Base-by-base conservation (phyloP, 2,329 filamentous ascomycete genomes). In the Talaromyces marneffei region DNA sequence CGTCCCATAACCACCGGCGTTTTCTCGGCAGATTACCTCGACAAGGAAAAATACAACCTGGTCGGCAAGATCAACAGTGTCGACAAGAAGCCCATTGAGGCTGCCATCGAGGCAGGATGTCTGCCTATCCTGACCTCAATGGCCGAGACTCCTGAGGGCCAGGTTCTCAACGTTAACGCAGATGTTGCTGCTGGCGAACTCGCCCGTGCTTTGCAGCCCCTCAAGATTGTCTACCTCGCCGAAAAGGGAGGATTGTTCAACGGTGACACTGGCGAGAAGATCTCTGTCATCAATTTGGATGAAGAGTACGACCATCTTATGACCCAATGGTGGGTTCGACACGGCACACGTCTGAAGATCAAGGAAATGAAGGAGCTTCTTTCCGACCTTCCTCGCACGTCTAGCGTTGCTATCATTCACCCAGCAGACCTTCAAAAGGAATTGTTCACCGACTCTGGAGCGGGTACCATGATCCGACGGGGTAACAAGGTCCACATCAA, bases 161-260 rank as follows among this genome's bases (percentile, higher is more conserved):
- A 93, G 75, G 87, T 97, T 57, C 83, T 99, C 65, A 99, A 99
- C 72, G 94, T 99, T 74, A 99, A 99, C 71, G 94, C 94, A 37
- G 94, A 99, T 76, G 93, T 97, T 64, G 93, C 93, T 37, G 94
- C 94, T 31, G 92, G 92, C 66, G 93, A 97, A 79, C 82, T 99
- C 64, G 93, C 94, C 25, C 87, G 91, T 63, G 86, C 90, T 61
- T 81, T 99, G 59, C 88, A 97, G 77, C 94, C 94, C 27, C 80
- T 97, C 70, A 99, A 99, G 85, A 93, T 97, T 64, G 92, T 99
- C 63, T 99, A 97, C 75, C 83, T 97, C n/a, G 95, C 92, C 4
- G 94, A 99, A 80, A 97, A 97, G 83, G 94, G 94, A 55, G 94
- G 93, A 7, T 80, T 99, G 35, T 96, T 96, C 78, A 91, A 97